A percentile compares a stretch with the other conserved stretches of the same genome.
These are phyloP conservation scores for Neurospora tetrasperma DNA, from an alignment of 495 filamentous ascomycete genomes.

Conservation along the genomic window DNA sequence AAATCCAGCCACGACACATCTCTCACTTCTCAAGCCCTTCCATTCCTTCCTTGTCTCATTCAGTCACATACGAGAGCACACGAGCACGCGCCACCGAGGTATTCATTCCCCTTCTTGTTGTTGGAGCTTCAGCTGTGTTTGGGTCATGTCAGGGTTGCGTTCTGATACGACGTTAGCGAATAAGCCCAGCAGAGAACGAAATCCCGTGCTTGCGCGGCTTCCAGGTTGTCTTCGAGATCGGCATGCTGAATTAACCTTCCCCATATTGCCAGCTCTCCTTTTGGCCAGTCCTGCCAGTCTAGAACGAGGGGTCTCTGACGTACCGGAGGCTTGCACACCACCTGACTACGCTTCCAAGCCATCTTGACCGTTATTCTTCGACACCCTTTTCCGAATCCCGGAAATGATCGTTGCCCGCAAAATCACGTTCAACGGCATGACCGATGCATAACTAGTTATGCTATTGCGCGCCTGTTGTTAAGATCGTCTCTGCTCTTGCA, in stretches of 20 bases:
- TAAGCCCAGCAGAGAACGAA: background rate
- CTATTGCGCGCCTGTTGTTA: background rate
- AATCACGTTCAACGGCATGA: background rate
- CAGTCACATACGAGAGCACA: background rate
- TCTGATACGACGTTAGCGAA: background rate
- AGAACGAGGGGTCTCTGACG: background rate
- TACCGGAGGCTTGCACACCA: background rate
- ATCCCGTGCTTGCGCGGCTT: background rate
- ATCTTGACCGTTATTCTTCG: background rate
- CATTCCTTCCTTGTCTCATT: background rate
- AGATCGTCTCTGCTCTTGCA: background rate
- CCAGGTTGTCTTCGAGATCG: constrained; percentile 1
- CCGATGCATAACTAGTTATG: background rate
- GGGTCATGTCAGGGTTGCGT: background rate
- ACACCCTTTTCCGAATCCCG: background rate
- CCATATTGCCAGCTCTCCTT: background rate
- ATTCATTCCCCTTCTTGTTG: background rate
- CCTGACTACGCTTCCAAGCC: background rate
- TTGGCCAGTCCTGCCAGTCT: background rate
- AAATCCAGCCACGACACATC: background rate
- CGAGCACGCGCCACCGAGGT: background rate
- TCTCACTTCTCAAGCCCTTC: background rate
- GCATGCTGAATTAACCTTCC: background rate
- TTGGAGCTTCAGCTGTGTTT: background rate
- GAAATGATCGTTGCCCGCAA: background rate